These are phyloP conservation scores for Komagataella pastoris DNA, from an alignment of 805 yeast species.

Conservation along the genomic window DNA sequence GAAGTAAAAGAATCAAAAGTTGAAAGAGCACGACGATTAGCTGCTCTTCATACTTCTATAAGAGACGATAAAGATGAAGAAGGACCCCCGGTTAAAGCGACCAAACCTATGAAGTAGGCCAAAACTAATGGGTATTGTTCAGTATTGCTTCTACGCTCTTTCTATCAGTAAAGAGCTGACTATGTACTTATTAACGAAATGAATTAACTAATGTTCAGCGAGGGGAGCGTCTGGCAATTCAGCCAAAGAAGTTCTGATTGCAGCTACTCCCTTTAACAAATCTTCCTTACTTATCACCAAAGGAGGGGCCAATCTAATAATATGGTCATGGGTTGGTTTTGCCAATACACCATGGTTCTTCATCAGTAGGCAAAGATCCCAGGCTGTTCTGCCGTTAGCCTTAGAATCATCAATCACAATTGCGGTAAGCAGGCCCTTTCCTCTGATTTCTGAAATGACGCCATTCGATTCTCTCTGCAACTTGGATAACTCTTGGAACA, in stretches of 20 bases:
- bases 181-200: not conserved
- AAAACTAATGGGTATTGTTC: not conserved
- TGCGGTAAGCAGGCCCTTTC: conserved; percentile 80
- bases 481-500: conserved; percentile 43
- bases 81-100: conserved; percentile 5
- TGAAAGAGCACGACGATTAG: conserved; percentile 16
- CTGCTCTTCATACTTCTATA: conserved; percentile 13
- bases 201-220: not conserved
- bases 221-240: conserved; percentile 25
- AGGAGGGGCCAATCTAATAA: conserved; percentile 94
- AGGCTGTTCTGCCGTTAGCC: conserved; percentile 83
- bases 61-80: conserved; percentile 24
- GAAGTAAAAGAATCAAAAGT: conserved; percentile 5
- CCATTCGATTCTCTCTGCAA: conserved; percentile 40
- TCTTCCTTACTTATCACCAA: conserved; percentile 84
- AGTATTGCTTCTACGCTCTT: not conserved
- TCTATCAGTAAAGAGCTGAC: not conserved
- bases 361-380: conserved; percentile 91
- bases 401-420: conserved; percentile 78
- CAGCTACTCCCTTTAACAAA: conserved; percentile 64
- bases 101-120: not conserved
- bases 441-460: conserved; percentile 53
- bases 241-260: conserved; percentile 48
- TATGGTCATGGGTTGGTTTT: conserved; percentile 93
- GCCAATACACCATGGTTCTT: conserved; percentile 83